Percentiles rank a stretch among this genome's conserved stretches.
Conservation (phyloP, 192 early-diverging fungal genomes). For the Mortierella hygrophila region DNA sequence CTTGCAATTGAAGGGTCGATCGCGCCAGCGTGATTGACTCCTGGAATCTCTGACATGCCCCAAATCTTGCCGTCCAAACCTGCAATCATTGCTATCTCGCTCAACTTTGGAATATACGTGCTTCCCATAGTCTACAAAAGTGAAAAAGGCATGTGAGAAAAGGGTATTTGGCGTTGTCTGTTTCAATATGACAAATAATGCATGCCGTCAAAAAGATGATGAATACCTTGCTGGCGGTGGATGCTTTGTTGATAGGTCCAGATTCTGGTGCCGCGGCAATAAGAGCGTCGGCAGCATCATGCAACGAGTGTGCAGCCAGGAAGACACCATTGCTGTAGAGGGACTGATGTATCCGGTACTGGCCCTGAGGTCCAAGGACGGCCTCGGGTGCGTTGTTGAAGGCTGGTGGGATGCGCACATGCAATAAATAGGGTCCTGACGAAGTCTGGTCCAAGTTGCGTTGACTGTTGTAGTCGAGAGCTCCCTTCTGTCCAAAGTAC, state of each 20-base stretch:
- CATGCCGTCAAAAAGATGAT: not conserved
- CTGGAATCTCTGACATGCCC: slow-evolving; percentile 77
- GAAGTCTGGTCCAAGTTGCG: slow-evolving; percentile 18
- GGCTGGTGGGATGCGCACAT: slow-evolving; percentile 78
- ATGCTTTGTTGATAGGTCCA: slow-evolving; percentile 63
- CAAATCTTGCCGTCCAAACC: slow-evolving; percentile 86
- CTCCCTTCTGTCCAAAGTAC: slow-evolving; percentile 72
- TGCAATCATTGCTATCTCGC: slow-evolving; percentile 62
- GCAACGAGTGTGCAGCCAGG: slow-evolving; percentile 73
- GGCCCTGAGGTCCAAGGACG: slow-evolving; percentile 35
- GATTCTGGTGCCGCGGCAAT: slow-evolving; percentile 73
- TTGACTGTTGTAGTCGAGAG: slow-evolving; percentile 39
- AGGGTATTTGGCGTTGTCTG: not conserved
- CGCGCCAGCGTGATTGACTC: slow-evolving; percentile 35
- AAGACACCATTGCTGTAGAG: slow-evolving; percentile 77
- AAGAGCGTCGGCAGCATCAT: slow-evolving; percentile 80
- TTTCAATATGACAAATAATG: not conserved
- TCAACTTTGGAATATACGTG: slow-evolving; percentile 51
- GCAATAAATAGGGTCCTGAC: slow-evolving; percentile 64
- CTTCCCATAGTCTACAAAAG: slow-evolving; percentile 31
- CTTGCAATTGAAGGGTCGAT: slow-evolving; percentile 45
- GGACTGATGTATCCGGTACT: slow-evolving; percentile 70
- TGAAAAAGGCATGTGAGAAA: not conserved
- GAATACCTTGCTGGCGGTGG: slow-evolving; percentile 39
- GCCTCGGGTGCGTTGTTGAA: slow-evolving; percentile 50